Conservation (phyloP, 1,284 basidiomycete genomes). For the Ceratobasidium sp. region DNA sequence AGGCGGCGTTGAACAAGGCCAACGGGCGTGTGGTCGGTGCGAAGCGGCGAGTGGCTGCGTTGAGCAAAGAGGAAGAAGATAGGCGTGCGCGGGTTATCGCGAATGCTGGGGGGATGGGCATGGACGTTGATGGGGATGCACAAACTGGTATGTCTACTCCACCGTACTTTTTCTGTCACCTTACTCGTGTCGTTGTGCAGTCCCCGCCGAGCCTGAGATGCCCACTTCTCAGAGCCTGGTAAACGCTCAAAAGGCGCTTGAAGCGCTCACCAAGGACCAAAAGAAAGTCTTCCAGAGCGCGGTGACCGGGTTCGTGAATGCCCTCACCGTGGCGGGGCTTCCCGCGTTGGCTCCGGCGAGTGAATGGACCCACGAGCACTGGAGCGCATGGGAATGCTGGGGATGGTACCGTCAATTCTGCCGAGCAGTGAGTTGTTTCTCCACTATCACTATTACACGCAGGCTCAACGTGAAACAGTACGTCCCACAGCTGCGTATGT, state of each 20-base stretch:
- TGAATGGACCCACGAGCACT: slow-evolving; percentile 72
- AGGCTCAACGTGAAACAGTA: slow-evolving; percentile 8
- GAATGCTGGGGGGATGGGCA: slow-evolving; percentile 53
- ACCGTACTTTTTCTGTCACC: slow-evolving; percentile 19
- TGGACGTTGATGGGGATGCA: slow-evolving; percentile 50
- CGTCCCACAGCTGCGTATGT: slow-evolving; percentile 34
- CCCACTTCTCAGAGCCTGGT: slow-evolving; percentile 70
- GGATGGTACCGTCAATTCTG: slow-evolving; percentile 89
- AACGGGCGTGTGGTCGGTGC: slow-evolving; percentile 85
- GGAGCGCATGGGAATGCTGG: slow-evolving; percentile 84
- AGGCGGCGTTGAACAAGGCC: slow-evolving; percentile 85
- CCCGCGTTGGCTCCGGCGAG: slow-evolving; percentile 64
- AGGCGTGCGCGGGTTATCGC: slow-evolving; percentile 78
- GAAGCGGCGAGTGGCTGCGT: slow-evolving; percentile 71
- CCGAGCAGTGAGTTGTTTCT: slow-evolving; percentile 66
- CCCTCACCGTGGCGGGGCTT: slow-evolving; percentile 62
- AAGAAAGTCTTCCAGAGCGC: slow-evolving; percentile 72
- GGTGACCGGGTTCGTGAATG: slow-evolving; percentile 75
- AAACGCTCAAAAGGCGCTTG: slow-evolving; percentile 75
- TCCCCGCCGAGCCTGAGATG: slow-evolving; percentile 53
- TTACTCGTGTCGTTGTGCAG: neutral
- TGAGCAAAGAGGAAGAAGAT: slow-evolving; percentile 89
- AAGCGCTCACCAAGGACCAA: slow-evolving; percentile 76
- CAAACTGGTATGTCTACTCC: slow-evolving; percentile 44
- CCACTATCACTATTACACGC: neutral